These are phyloP conservation scores for Backusella tuberculispora DNA, from an alignment of 192 early-diverging fungal species.

Conservation along the genomic window DNA sequence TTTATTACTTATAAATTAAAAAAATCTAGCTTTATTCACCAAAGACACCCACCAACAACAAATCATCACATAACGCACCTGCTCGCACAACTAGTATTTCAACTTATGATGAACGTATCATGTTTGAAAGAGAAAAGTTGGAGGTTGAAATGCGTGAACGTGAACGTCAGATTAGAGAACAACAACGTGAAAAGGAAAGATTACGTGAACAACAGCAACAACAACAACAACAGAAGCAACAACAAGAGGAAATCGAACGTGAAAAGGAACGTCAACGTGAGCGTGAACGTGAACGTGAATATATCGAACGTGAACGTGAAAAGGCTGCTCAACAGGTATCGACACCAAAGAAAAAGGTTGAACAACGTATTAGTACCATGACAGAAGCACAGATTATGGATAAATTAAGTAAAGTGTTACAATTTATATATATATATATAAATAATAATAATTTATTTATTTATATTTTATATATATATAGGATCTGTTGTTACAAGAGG, in stretches of 20 bases:
- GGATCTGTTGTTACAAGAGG: conserved; percentile 87
- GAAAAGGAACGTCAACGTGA: conserved; percentile 34
- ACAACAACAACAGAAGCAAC: conserved; percentile 25
- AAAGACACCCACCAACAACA: neutral
- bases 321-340: conserved; percentile 44
- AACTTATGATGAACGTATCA: conserved; percentile 23
- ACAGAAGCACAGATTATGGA: conserved; percentile 98
- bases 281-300: conserved; percentile 33
- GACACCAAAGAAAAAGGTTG: conserved; percentile 63
- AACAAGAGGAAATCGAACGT: conserved; percentile 24
- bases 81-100: conserved; percentile 17
- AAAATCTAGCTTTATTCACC: neutral
- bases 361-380: conserved; percentile 86
- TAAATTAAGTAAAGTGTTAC: conserved; percentile 63
- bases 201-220: conserved; percentile 13
- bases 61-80: neutral
- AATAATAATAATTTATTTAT: neutral
- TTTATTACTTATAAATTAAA: neutral
- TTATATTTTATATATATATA: conserved; percentile 44
- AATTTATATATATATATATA: neutral
- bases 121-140: conserved; percentile 21
- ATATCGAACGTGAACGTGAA: conserved; percentile 32
- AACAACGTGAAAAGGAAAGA: conserved; percentile 20
- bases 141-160: conserved; percentile 29
- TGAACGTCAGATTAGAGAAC: conserved; percentile 21